Evolutionary conservation across 306 rosid genomes (phyloP).

Genomic region (Cicer arietinum): DNA sequence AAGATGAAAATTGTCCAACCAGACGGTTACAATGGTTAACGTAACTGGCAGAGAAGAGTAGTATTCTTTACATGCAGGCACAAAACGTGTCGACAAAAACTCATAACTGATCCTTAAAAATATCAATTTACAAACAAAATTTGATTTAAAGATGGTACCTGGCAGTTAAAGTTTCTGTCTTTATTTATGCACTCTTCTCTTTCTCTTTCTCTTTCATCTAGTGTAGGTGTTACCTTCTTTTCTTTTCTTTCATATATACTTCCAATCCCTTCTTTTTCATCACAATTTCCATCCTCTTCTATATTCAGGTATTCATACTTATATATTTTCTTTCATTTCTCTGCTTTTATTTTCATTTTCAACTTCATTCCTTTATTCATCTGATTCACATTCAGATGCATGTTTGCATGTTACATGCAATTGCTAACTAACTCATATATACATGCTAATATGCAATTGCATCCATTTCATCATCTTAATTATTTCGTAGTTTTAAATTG

Average conservation of each 20-base stretch:
- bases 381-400: conserved; percentile 19
- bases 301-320: conserved; percentile 44
- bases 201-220: conserved; percentile 24
- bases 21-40: conserved; percentile 20
- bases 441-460: background rate
- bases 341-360: background rate
- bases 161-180: conserved; percentile 47
- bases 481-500: background rate
- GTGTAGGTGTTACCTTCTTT: background rate
- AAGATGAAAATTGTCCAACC: background rate
- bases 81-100: conserved; percentile 49
- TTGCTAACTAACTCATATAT: background rate
- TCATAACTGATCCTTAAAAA: conserved; percentile 13
- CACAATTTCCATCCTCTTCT: conserved; percentile 20
- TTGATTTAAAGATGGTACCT: conserved; percentile 34
- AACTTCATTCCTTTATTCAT: conserved; percentile 19
- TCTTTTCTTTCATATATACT: background rate
- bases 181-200: background rate
- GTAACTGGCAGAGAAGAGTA: background rate
- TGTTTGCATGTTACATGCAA: conserved; percentile 58
- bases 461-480: conserved; percentile 6
- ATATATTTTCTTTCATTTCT: background rate
- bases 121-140: conserved; percentile 26
- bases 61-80: conserved; percentile 19
- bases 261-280: conserved; percentile 11